Conservation (phyloP, 208 protist genomes). For the Leishmania mexicana region DNA sequence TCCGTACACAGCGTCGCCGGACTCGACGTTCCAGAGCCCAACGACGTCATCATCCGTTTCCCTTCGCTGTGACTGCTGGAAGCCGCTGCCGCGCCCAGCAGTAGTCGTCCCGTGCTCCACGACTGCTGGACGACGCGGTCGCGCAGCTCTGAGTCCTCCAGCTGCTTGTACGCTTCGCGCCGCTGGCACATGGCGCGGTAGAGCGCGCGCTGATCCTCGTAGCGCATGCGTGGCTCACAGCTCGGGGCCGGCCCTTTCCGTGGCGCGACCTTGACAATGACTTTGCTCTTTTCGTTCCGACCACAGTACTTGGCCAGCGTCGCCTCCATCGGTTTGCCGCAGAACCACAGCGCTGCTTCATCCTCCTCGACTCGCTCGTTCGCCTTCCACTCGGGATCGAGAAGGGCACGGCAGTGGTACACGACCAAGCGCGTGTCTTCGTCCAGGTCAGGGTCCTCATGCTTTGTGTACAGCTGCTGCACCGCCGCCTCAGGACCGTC, state of each 20-base stretch:
- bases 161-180: slow-evolving; percentile 50
- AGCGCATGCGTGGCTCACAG: slow-evolving; percentile 73
- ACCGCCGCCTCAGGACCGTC: slow-evolving; percentile 39
- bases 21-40: neutral
- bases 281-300: slow-evolving; percentile 66
- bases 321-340: slow-evolving; percentile 66
- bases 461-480: slow-evolving; percentile 45
- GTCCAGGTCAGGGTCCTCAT: slow-evolving; percentile 74
- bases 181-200: slow-evolving; percentile 52
- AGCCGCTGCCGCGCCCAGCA: neutral
- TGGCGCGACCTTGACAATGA: slow-evolving; percentile 77
- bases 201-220: slow-evolving; percentile 81
- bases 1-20: slow-evolving; percentile 13
- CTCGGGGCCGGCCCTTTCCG: slow-evolving; percentile 58
- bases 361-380: slow-evolving; percentile 54
- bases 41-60: neutral
- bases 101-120: slow-evolving; percentile 43
- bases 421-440: slow-evolving; percentile 73
- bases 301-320: slow-evolving; percentile 56
- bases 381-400: slow-evolving; percentile 67
- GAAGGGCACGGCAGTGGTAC: slow-evolving; percentile 82
- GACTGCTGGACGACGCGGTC: slow-evolving; percentile 67
- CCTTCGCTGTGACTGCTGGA: neutral
- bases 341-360: slow-evolving; percentile 74
- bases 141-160: slow-evolving; percentile 81